Evolutionary conservation across 73 alveolate genomes (phyloP), one percentile per base, ranked within the genome.

Genomic region (Paramecium sexaurelia): DNA sequence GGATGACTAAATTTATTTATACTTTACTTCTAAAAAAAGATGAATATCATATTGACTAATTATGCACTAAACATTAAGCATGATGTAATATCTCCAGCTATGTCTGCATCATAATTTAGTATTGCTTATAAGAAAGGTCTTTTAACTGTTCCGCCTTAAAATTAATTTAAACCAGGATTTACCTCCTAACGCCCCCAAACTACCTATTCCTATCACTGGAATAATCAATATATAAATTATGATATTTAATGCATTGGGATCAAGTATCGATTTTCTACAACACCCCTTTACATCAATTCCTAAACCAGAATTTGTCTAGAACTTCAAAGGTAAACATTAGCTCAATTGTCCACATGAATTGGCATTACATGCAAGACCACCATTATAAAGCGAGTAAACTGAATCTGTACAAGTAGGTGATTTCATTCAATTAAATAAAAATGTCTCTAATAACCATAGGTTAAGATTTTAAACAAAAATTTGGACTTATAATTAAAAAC

Each of bases 101-200:
- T 41, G 1, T 39, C 3, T 10, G 43, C 45, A 43, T 43, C 71
- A 26, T 78, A 78, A 78, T 78, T 78, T 26, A 78, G 10, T 6
- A 78, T 43, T 24, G 75, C 68, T 17, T 78, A 32, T 24, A 78
- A n/a, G 10, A 78, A 29, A 29, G 90, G 90, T 43, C 90, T 37
- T 78, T 78, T 78, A 2, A 78, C 90, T 37, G 55, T 40, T 11
- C 90, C 90, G 13, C 90, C 90, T 69, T 24, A 11, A 17, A 39
- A 20, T 19, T 41, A 15, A 9, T 40, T 22, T 15, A 13, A 36
- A 20, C 13, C 6, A 51, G 1, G 6, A 51, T n/a, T 19, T 78
- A 78, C 90, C 90, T 78, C 90, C 90, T 11, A 78, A 78, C 5
- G 75, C 90, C 1, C 90, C 90, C 40, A 78, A 78, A 22, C 43